Conservation (phyloP, 2,329 filamentous ascomycete species). For the Cercospora berteroae region DNA sequence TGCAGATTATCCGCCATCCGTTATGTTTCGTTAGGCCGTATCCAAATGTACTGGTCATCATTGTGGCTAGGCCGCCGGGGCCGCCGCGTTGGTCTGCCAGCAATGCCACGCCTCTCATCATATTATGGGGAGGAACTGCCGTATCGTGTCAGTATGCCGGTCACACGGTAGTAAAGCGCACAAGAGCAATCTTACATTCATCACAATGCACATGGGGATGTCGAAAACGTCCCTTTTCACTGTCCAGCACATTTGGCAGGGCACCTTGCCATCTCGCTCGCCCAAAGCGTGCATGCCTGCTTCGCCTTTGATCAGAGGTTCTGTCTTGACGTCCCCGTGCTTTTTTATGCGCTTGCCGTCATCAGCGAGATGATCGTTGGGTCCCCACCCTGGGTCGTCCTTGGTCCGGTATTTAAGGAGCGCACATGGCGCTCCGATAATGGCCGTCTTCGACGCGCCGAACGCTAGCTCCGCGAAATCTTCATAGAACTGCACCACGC, state of each 20-base stretch:
- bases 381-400: slow-evolving; percentile 48
- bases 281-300: slow-evolving; percentile 77
- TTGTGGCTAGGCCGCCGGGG: not conserved
- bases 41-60: not conserved
- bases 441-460: slow-evolving; percentile 81
- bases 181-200: slow-evolving; percentile 72
- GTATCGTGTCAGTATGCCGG: slow-evolving; percentile 6
- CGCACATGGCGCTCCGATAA: slow-evolving; percentile 73
- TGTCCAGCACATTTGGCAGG: slow-evolving; percentile 95
- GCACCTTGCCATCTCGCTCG: slow-evolving; percentile 81
- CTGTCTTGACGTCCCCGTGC: slow-evolving; percentile 26
- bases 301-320: slow-evolving; percentile 55
- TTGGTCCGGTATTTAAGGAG: slow-evolving; percentile 86
- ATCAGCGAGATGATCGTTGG: slow-evolving; percentile 50
- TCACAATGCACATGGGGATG: slow-evolving; percentile 96
- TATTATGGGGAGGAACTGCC: slow-evolving; percentile 29
- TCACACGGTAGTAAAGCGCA: not conserved
- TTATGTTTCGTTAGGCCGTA: not conserved
- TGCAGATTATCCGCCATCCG: not conserved
- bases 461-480: slow-evolving; percentile 92
- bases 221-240: slow-evolving; percentile 97
- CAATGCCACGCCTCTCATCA: slow-evolving; percentile 2
- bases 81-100: slow-evolving; percentile 2
- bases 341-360: slow-evolving; percentile 33
- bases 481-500: slow-evolving; percentile 90